These are phyloP conservation scores for Geotrichum siamense DNA, from an alignment of 1,139 yeast genomes.

Conservation along the genomic window DNA sequence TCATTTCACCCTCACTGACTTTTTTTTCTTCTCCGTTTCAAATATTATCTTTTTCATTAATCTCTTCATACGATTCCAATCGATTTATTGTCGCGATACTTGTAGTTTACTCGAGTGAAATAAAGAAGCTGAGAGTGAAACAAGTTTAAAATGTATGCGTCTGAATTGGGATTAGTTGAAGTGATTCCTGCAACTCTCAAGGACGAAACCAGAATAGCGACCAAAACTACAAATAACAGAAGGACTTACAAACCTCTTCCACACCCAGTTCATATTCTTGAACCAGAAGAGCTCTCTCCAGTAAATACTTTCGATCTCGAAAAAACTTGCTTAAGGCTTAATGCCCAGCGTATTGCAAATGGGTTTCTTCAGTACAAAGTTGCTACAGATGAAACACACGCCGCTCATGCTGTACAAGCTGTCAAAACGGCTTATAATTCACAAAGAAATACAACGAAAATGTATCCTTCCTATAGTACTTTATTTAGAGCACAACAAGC, in stretches of 20 bases:
- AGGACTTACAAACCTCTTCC: background rate
- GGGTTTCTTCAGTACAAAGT: background rate
- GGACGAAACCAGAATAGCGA: too few relatives aligned
- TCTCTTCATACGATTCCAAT: too few relatives aligned
- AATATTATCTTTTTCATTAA: too few relatives aligned
- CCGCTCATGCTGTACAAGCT: background rate
- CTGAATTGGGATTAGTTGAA: too few relatives aligned
- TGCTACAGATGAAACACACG: background rate
- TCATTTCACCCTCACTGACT: too few relatives aligned
- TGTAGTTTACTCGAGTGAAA: too few relatives aligned
- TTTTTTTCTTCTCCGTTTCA: too few relatives aligned
- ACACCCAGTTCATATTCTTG: background rate
- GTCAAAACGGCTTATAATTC: background rate
- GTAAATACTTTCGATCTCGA: background rate
- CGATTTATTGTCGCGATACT: too few relatives aligned
- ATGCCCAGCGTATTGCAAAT: conserved; percentile 1
- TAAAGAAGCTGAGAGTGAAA: too few relatives aligned
- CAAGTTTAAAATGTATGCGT: too few relatives aligned
- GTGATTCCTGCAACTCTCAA: too few relatives aligned
- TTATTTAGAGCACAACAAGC: conserved; percentile 9
- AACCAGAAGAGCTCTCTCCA: background rate
- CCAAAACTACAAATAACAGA: too few relatives aligned
- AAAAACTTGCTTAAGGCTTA: background rate
- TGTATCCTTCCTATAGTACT: conserved; percentile 2
- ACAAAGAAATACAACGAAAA: background rate